Conservation (phyloP, 2,329 filamentous ascomycete species). For the Botryotinia calthae region DNA sequence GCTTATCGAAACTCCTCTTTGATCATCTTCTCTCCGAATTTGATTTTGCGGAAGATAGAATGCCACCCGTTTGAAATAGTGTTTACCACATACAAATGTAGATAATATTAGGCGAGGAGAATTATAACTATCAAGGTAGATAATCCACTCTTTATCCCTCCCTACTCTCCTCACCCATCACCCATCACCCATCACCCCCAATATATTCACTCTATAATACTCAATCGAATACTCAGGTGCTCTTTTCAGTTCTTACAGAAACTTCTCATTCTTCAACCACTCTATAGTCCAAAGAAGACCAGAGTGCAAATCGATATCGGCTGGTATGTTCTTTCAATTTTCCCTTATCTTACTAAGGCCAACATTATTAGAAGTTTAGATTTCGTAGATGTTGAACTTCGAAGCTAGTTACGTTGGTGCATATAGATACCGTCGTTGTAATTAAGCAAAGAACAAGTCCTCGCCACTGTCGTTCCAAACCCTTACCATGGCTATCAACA, state of each 20-base stretch:
- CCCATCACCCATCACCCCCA: neutral
- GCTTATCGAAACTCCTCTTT: too few species aligned
- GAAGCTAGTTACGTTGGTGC: rapidly evolving
- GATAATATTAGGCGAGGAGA: neutral
- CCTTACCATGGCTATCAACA: too few species aligned
- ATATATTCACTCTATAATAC: neutral
- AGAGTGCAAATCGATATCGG: too few species aligned
- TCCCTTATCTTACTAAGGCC: too few species aligned
- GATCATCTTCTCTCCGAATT: rapidly evolving
- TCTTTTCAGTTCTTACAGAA: neutral
- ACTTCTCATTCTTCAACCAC: neutral
- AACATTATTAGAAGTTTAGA: neutral
- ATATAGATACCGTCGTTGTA: neutral
- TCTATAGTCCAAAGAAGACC: neutral
- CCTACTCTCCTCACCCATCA: too few species aligned
- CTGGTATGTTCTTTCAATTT: too few species aligned
- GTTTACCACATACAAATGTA: neutral
- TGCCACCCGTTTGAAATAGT: neutral
- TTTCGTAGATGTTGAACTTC: neutral
- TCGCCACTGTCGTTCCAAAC: neutral
- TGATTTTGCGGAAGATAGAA: neutral
- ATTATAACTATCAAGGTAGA: neutral
- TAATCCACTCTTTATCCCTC: neutral
- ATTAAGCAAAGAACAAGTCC: neutral
- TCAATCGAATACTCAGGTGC: neutral